Conservation (phyloP, 768 basidiomycete genomes). For the Pilatotrama ljubarskyi region DNA sequence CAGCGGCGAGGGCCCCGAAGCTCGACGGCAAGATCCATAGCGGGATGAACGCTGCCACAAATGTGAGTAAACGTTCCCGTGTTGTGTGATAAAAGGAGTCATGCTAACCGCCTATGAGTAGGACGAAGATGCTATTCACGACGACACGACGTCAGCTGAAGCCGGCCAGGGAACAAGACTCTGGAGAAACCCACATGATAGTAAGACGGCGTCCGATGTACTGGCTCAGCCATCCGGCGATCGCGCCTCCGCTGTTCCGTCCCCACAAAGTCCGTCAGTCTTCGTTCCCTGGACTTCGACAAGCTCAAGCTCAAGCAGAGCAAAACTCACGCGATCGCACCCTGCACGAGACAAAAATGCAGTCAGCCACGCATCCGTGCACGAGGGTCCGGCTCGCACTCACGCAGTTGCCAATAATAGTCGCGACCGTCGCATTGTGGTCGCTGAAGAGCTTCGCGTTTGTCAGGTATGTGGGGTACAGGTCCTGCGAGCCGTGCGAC, state of each 20-base stretch:
- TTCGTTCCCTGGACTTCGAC: background rate
- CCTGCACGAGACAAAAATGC: conserved; percentile 27
- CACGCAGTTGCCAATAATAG: conserved; percentile 79
- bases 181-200: conserved; percentile 47
- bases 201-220: conserved; percentile 83
- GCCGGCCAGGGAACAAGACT: background rate
- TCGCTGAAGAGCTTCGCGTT: conserved; percentile 59
- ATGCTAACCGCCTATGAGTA: conserved; percentile 45
- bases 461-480: conserved; percentile 80
- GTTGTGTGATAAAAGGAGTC: background rate
- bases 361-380: background rate
- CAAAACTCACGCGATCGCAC: conserved; percentile 44
- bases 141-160: background rate
- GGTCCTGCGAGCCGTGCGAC: conserved; percentile 57
- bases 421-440: conserved; percentile 66
- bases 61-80: background rate
- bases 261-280: conserved; percentile 12
- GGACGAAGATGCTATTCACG: conserved; percentile 47
- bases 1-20: conserved; percentile 72
- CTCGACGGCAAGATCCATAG: conserved; percentile 80
- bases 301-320: too few species aligned
- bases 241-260: conserved; percentile 54
- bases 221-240: conserved; percentile 75
- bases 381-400: conserved; percentile 19
- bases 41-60: conserved; percentile 54